A percentile compares a stretch with the other conserved stretches of the same genome.
These are phyloP conservation scores for Butyriboletus loyo DNA, from an alignment of 768 basidiomycete genomes.

Conservation along the genomic window DNA sequence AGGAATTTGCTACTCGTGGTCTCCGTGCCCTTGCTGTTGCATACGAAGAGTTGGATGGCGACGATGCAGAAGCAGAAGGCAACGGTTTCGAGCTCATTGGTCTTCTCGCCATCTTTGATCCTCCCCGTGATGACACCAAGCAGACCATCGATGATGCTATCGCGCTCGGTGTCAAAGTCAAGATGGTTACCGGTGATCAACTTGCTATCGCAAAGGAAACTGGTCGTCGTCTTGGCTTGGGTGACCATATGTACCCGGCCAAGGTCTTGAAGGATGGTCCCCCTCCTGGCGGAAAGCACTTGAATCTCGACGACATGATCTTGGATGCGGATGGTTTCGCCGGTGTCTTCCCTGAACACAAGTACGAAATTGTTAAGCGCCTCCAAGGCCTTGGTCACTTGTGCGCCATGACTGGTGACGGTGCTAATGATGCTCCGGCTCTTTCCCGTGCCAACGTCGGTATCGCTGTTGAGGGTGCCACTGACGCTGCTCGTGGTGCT, in stretches of 20 bases:
- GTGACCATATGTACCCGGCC: slow-evolving; percentile 99
- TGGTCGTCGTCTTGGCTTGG: slow-evolving; percentile 94
- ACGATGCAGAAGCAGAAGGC: slow-evolving; percentile 81
- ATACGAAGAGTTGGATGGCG: slow-evolving; percentile 85
- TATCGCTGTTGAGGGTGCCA: slow-evolving; percentile 99
- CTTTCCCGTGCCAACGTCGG: slow-evolving; percentile 98
- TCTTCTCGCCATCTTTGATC: slow-evolving; percentile 96
- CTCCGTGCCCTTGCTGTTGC: slow-evolving; percentile 95
- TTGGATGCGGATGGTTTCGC: slow-evolving; percentile 99
- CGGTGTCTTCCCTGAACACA: slow-evolving; percentile 99
- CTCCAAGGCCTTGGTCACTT: slow-evolving; percentile 94
- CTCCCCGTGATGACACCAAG: slow-evolving; percentile 97
- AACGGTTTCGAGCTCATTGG: slow-evolving; percentile 98
- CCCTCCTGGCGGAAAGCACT: slow-evolving; percentile 78
- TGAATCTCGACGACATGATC: slow-evolving; percentile 93
- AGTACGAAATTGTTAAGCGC: slow-evolving; percentile 99
- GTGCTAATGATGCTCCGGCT: slow-evolving; percentile 98
- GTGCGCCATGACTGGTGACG: slow-evolving; percentile 99
- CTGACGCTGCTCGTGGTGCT: slow-evolving; percentile 96
- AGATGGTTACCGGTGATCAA: slow-evolving; percentile 99
- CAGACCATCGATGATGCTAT: slow-evolving; percentile 98
- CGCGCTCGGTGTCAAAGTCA: slow-evolving; percentile 94
- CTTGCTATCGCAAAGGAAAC: slow-evolving; percentile 99
- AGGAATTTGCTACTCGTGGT: slow-evolving; percentile 94
- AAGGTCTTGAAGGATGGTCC: slow-evolving; percentile 99